Evolutionary conservation across 2,329 filamentous ascomycete species (phyloP).

Genomic region (Xylaria multiplex): DNA sequence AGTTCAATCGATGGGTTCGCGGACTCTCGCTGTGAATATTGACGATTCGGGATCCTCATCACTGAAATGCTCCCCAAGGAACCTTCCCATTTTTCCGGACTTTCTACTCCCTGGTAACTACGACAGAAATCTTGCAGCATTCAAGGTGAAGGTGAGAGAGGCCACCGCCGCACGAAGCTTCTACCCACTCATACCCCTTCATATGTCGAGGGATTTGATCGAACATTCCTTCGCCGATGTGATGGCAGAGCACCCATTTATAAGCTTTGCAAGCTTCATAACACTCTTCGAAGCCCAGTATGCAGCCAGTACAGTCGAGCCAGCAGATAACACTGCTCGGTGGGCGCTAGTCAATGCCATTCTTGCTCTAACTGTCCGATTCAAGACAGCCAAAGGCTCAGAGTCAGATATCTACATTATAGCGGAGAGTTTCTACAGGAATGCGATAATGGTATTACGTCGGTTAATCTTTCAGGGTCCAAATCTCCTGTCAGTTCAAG

Average conservation of each 20-base stretch:
- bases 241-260: constrained; percentile 29
- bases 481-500: constrained; percentile 35
- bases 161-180: constrained; percentile 19
- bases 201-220: constrained; percentile 27
- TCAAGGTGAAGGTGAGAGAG: constrained; percentile 15
- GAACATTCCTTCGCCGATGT: constrained; percentile 27
- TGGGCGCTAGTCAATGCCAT: constrained; percentile 39
- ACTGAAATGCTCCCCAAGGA: background rate
- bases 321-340: constrained; percentile 28
- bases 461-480: constrained; percentile 32
- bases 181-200: constrained; percentile 27
- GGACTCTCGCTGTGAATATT: background rate
- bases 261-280: constrained; percentile 25
- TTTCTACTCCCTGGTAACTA: constrained; percentile 25
- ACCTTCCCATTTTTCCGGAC: constrained; percentile 21
- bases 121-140: constrained; percentile 1
- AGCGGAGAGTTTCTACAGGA: constrained; percentile 32
- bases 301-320: constrained; percentile 14
- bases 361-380: constrained; percentile 32
- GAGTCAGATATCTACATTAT: constrained; percentile 29
- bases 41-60: background rate
- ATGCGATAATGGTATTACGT: constrained; percentile 35
- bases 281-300: constrained; percentile 34
- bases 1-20: no score
- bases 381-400: constrained; percentile 35